Evolutionary conservation across 2,329 filamentous ascomycete genomes (phyloP), one percentile per base, ranked within the genome.

Genomic region (Metarhizium guizhouense): DNA sequence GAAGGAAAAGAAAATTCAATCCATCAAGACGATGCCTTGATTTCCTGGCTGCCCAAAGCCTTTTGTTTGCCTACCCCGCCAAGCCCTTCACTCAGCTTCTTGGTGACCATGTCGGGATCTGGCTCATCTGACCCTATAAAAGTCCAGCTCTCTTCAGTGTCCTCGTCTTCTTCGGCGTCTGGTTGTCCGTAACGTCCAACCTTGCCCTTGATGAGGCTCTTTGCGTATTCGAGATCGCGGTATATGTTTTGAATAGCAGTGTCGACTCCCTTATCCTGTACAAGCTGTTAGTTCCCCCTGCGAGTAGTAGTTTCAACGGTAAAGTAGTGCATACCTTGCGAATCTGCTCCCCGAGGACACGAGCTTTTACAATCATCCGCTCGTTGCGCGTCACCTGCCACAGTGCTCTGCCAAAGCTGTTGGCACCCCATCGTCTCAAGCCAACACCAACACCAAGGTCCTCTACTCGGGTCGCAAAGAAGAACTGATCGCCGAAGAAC

Each of bases 401-500:
- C 7, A 99, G 74, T 0, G 93, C 91, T 56, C 89, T 80, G 16
- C 90, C 88, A 63, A 99, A 93, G 42, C 86, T 82, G 61, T 83
- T 87, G n/a, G 89, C 86, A 25, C 94, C 95, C 75, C 96, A 84
- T 70, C 90, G 94, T 75, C 88, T 91, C 63, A 99, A 78, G 66
- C 86, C 90, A 20, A 96, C 85, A 0, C 94, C 94, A 2, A 97
- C 94, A 0, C 94, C 93, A 6, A 99, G 77, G 65, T 97, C 93
- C 69, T 97, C 91, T 1, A 97, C 88, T 4, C 94, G 82, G 34
- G 80, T 83, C 6, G 91, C 94, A 64, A 95, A 97, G 76, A 99
- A 99, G 77, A 88, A 96, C 68, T 99, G 94, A 64, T 99, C 94
- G 5, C 94, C 94, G 67, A 99, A 99, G 76, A 97, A 99, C 0